Conservation (phyloP, 75 land plant genomes). For the Picea sitchensis region DNA sequence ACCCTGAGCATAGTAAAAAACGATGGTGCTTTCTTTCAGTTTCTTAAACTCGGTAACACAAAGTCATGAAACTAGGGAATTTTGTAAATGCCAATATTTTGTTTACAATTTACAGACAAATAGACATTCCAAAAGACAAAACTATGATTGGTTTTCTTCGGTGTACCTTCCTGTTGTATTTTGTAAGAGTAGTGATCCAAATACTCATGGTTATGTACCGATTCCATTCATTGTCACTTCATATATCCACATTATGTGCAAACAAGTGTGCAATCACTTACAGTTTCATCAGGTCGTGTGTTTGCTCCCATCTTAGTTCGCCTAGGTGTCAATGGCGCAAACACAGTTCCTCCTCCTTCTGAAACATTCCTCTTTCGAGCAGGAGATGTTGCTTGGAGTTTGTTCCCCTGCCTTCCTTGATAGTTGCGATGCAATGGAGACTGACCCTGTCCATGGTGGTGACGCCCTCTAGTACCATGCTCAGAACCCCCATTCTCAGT, state of each 20-base stretch:
- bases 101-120: not conserved
- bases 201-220: not conserved
- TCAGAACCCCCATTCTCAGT: not conserved
- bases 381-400: constrained; percentile 7
- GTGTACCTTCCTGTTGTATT: not conserved
- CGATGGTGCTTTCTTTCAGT: not conserved
- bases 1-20: not conserved
- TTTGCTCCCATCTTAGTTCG: not conserved
- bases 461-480: not conserved
- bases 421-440: constrained; percentile 16
- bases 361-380: not conserved
- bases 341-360: constrained; percentile 4
- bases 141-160: not conserved
- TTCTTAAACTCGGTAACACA: not conserved
- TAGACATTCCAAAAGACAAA: not conserved
- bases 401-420: constrained; percentile 8
- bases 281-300: constrained; percentile 2
- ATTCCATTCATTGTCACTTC: not conserved
- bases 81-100: not conserved
- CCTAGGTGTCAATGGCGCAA: constrained; percentile 9
- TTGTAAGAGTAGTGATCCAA: not conserved
- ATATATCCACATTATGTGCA: no score
- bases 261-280: not conserved
- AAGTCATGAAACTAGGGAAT: not conserved
- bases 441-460: not conserved